A percentile compares a stretch with the other conserved stretches of the same genome.
These are phyloP conservation scores for Ceratobasidium sp. DNA, from an alignment of 1,284 basidiomycete genomes.

Conservation along the genomic window DNA sequence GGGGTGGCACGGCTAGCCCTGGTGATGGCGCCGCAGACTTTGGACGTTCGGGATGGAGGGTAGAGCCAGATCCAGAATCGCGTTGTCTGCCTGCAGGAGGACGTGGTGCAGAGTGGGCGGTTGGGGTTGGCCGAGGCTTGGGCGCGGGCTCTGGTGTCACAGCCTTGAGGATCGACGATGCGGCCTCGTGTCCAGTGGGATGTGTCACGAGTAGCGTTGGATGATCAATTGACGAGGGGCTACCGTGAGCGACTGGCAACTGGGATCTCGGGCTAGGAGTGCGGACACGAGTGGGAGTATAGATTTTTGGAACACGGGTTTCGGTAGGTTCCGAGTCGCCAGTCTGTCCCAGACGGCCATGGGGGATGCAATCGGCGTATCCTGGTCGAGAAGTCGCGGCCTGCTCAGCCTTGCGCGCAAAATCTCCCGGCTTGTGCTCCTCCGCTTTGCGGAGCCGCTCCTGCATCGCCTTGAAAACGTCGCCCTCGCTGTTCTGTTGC, in stretches of 20 bases:
- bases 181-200: slow-evolving; percentile 32
- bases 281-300: slow-evolving; percentile 34
- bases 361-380: not conserved
- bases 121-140: slow-evolving; percentile 19
- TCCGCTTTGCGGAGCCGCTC: slow-evolving; percentile 32
- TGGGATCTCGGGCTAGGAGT: slow-evolving; percentile 45
- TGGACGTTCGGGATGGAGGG: slow-evolving; percentile 29
- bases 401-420: slow-evolving; percentile 25
- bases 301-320: slow-evolving; percentile 23
- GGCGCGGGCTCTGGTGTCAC: slow-evolving; percentile 26
- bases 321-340: slow-evolving; percentile 31
- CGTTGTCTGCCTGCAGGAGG: slow-evolving; percentile 26
- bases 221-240: slow-evolving; percentile 29
- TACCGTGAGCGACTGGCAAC: slow-evolving; percentile 27
- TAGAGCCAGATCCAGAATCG: slow-evolving; percentile 14
- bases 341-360: not conserved
- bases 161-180: slow-evolving; percentile 30
- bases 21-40: slow-evolving; percentile 29
- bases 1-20: slow-evolving; percentile 32
- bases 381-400: slow-evolving; percentile 28
- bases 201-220: slow-evolving; percentile 33
- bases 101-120: slow-evolving; percentile 10
- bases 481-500: slow-evolving; percentile 35
- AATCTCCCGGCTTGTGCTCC: slow-evolving; percentile 14
- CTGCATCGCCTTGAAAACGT: slow-evolving; percentile 39